phyloP scores from a whole-genome alignment of 2,329 filamentous ascomycete genomes.

The Pyrenochaeta sp. region DNA sequence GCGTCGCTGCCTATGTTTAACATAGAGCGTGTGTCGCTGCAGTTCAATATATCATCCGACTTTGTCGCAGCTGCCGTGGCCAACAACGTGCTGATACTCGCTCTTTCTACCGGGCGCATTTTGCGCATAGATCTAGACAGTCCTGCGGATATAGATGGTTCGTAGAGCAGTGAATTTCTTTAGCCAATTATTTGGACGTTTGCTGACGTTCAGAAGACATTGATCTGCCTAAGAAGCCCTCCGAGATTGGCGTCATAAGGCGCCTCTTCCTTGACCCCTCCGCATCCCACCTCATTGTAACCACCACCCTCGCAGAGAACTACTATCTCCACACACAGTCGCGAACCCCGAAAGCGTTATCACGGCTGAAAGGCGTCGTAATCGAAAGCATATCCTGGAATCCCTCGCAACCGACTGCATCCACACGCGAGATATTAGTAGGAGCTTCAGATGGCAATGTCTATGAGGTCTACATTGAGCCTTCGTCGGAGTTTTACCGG shows the following conservation, averaged over 20 bases:
- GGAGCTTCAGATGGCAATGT: conserved; percentile 93
- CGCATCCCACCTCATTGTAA: conserved; percentile 91
- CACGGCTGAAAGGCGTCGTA: conserved; percentile 81
- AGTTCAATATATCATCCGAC: conserved; percentile 92
- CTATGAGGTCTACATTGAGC: conserved; percentile 95
- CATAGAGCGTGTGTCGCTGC: conserved; percentile 88
- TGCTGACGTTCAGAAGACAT: conserved; percentile 71
- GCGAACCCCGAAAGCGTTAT: conserved; percentile 82
- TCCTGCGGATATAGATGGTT: conserved; percentile 87
- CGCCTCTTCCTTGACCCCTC: conserved; percentile 98
- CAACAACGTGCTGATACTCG: conserved; percentile 94
- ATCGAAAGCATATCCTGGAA: conserved; percentile 97
- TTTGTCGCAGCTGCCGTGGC: conserved; percentile 97
- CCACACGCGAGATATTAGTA: conserved; percentile 91
- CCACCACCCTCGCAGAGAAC: conserved; percentile 91
- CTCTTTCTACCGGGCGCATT: conserved; percentile 90
- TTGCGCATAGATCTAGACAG: conserved; percentile 93
- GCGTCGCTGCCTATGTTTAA: conserved; percentile 87
- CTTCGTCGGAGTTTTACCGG: conserved; percentile 91
- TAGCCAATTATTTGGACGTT: neutral
- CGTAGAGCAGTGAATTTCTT: conserved; percentile 18
- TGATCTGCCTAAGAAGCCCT: conserved; percentile 91
- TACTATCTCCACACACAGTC: conserved; percentile 98
- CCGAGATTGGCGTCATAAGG: conserved; percentile 89
- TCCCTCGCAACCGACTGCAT: conserved; percentile 88